Evolutionary conservation across 257 asterid species (phyloP).

Genomic region (Cynanchum wilfordii): DNA sequence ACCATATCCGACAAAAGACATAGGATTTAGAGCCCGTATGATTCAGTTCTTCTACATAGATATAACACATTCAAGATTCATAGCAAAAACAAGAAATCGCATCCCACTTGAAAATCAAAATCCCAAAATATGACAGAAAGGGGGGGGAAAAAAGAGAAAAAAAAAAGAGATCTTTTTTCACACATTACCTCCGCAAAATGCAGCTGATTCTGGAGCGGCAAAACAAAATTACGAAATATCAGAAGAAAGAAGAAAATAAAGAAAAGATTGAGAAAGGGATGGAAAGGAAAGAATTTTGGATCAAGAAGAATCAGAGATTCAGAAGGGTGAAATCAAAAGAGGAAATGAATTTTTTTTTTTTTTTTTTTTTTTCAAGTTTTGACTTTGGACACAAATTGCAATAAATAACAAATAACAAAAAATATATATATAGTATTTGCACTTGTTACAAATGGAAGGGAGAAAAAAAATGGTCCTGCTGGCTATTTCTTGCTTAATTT

Average conservation of each 20-base stretch:
- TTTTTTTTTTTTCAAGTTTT: neutral
- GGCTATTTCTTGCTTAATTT: too few relatives aligned
- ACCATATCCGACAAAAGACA: neutral
- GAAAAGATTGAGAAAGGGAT: neutral
- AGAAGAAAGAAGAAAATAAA: slow-evolving; percentile 5
- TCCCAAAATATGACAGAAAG: neutral
- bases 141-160: neutral
- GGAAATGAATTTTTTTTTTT: neutral
- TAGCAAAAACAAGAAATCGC: neutral
- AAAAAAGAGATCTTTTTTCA: neutral
- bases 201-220: slow-evolving; percentile 8
- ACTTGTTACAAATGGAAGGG: neutral
- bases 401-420: neutral
- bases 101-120: neutral
- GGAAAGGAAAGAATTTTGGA: slow-evolving; percentile 8
- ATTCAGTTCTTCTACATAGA: neutral
- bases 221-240: neutral
- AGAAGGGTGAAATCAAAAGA: slow-evolving; percentile 9
- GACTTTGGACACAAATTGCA: slow-evolving; percentile 12
- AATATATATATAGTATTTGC: too few relatives aligned
- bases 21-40: neutral
- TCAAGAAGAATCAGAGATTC: slow-evolving; percentile 20
- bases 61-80: slow-evolving; percentile 5
- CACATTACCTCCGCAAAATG: slow-evolving; percentile 4
- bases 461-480: neutral